Evolutionary conservation across 495 filamentous ascomycete genomes (phyloP).

Genomic region (Tetracladium setigerum): DNA sequence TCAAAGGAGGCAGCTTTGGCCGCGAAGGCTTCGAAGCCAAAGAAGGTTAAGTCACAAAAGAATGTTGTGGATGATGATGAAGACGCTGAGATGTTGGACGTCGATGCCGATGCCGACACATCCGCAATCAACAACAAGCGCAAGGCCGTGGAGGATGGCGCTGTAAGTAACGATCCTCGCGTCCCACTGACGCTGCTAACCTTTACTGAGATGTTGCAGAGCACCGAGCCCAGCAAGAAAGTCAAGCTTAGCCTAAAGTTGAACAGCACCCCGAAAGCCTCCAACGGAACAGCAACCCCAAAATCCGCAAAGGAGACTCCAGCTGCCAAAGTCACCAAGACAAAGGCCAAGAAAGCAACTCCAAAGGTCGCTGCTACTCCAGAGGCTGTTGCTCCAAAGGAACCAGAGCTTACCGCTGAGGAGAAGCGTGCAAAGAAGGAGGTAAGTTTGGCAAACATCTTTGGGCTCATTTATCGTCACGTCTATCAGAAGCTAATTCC

Average conservation of each 20-base stretch:
- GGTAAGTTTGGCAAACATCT: constrained; percentile 33
- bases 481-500: background rate
- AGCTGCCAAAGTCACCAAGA: constrained; percentile 48
- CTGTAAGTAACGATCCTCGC: constrained; percentile 39
- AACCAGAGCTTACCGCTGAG: constrained; percentile 42
- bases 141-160: constrained; percentile 60
- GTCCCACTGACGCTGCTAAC: constrained; percentile 19
- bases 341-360: constrained; percentile 57
- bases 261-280: constrained; percentile 43
- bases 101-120: constrained; percentile 25
- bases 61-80: constrained; percentile 45
- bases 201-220: constrained; percentile 31
- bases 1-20: constrained; percentile 47
- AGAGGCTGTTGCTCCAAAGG: constrained; percentile 18
- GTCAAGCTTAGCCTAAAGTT: constrained; percentile 50
- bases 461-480: background rate
- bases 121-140: constrained; percentile 64
- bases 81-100: constrained; percentile 74
- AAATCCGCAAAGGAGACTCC: constrained; percentile 43
- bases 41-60: constrained; percentile 22
- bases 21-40: constrained; percentile 47
- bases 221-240: constrained; percentile 57
- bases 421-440: constrained; percentile 45
- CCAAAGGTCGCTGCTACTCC: constrained; percentile 33
- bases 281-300: constrained; percentile 41